phyloP scores from a whole-genome alignment of 179 eudicot genomes.

The Corrigiola litoralis region DNA sequence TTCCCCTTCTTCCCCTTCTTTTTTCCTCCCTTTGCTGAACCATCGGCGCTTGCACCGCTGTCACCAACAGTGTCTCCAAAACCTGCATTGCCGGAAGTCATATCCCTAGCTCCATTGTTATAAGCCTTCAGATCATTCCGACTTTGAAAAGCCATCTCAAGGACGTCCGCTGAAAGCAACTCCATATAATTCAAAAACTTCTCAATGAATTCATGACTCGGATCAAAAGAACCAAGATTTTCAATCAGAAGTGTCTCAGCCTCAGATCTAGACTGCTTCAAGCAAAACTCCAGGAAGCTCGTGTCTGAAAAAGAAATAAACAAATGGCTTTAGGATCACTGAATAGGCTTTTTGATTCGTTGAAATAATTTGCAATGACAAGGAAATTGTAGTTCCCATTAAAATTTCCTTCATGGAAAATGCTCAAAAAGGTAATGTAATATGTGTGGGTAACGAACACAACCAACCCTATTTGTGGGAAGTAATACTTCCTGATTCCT shows the following conservation, averaged over 20 bases:
- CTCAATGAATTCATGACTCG: constrained; percentile 80
- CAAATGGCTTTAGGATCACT: background rate
- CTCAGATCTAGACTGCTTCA: constrained; percentile 82
- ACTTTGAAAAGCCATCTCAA: constrained; percentile 77
- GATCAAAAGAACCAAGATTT: constrained; percentile 78
- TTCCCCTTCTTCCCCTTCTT: constrained; percentile 97
- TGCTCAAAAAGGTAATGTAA: no score
- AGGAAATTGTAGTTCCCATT: no score
- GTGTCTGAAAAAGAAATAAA: constrained; percentile 48
- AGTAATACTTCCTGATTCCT: no score
- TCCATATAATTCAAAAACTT: constrained; percentile 90
- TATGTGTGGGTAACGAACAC: no score
- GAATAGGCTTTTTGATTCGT: no score
- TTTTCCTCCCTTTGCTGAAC: constrained; percentile 67
- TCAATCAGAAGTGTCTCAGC: constrained; percentile 78
- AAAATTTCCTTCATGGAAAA: no score
- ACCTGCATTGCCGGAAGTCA: constrained; percentile 41
- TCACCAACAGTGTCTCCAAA: constrained; percentile 26
- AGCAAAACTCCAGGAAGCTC: constrained; percentile 84
- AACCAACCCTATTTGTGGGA: no score
- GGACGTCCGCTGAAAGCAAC: constrained; percentile 68
- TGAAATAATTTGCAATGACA: no score
- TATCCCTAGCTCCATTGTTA: constrained; percentile 39
- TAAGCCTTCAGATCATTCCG: constrained; percentile 52
- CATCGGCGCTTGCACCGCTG: constrained; percentile 31